These are phyloP conservation scores for Parietaria judaica DNA, from an alignment of 306 rosid species.

Conservation along the genomic window DNA sequence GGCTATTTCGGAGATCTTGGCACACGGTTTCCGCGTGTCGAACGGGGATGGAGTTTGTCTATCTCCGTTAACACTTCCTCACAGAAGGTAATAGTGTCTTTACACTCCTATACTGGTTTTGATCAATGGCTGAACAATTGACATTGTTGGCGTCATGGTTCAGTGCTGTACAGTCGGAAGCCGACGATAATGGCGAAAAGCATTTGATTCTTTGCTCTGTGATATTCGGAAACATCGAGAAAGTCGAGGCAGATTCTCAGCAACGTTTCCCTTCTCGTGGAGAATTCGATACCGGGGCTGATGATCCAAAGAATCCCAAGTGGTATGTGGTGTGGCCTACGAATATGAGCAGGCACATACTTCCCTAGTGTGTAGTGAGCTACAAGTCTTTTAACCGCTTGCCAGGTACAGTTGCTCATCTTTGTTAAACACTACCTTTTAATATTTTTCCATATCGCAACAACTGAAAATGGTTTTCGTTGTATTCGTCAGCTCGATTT, in stretches of 20 bases:
- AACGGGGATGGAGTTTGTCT: slow-evolving; percentile 31
- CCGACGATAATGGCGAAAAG: slow-evolving; percentile 36
- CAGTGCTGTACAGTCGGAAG: slow-evolving; percentile 36
- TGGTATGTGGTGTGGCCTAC: slow-evolving; percentile 50
- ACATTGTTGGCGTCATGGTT: neutral
- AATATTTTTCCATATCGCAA: neutral
- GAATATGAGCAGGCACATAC: slow-evolving; percentile 43
- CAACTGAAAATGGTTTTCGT: slow-evolving; percentile 1
- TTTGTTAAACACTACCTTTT: neutral
- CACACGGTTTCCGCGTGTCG: slow-evolving; percentile 40
- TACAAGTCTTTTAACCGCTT: slow-evolving; percentile 27
- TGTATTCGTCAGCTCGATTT: slow-evolving; percentile 24
- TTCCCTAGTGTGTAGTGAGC: slow-evolving; percentile 51
- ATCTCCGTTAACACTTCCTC: slow-evolving; percentile 33
- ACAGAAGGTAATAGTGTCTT: slow-evolving; percentile 27
- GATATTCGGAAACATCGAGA: slow-evolving; percentile 53
- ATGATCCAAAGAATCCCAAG: slow-evolving; percentile 40
- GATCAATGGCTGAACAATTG: no score
- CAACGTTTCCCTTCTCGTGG: slow-evolving; percentile 37
- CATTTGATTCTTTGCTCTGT: slow-evolving; percentile 50
- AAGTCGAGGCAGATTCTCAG: slow-evolving; percentile 31
- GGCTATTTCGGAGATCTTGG: slow-evolving; percentile 26
- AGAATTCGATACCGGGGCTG: slow-evolving; percentile 47
- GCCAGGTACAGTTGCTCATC: slow-evolving; percentile 21
- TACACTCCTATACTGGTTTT: neutral